These are phyloP conservation scores for Balakata baccata DNA, from an alignment of 345 rosid species.

Conservation along the genomic window DNA sequence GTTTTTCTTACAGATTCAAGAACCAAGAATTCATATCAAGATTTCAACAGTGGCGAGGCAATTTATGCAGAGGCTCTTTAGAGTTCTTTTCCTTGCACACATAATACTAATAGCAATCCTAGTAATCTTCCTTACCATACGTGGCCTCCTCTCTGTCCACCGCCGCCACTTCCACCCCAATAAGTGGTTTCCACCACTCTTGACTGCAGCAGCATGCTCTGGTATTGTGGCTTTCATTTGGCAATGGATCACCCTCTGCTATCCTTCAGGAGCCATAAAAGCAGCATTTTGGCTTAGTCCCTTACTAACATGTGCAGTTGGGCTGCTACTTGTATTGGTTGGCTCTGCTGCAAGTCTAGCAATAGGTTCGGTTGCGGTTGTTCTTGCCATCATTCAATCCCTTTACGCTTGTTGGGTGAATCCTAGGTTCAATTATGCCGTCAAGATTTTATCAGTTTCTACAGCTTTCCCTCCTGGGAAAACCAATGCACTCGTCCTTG, in stretches of 20 bases:
- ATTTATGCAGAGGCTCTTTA: conserved; percentile 46
- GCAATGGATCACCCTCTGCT: conserved; percentile 45
- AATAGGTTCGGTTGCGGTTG: conserved; percentile 42
- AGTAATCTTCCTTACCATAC: conserved; percentile 51
- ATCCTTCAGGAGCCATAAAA: conserved; percentile 53
- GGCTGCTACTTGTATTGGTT: conserved; percentile 48
- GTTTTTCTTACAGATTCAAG: conserved; percentile 42
- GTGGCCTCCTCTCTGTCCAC: conserved; percentile 47
- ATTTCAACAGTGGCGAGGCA: conserved; percentile 37
- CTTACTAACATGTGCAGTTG: conserved; percentile 50
- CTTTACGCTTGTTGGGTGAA: conserved; percentile 77
- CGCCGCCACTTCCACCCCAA: conserved; percentile 56
- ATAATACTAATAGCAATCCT: conserved; percentile 47
- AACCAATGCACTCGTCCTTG: conserved; percentile 31
- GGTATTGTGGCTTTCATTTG: conserved; percentile 50
- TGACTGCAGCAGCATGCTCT: conserved; percentile 49
- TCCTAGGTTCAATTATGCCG: conserved; percentile 51
- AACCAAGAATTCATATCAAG: conserved; percentile 26
- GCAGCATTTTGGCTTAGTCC: conserved; percentile 71
- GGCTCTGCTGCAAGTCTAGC: conserved; percentile 48
- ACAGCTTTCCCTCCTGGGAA: conserved; percentile 45
- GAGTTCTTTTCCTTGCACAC: conserved; percentile 55
- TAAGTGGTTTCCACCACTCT: conserved; percentile 78
- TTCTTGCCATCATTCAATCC: conserved; percentile 45
- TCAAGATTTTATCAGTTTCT: conserved; percentile 47